Evolutionary conservation across 208 protist genomes (phyloP).

Genomic region (Acanthamoeba royreba): DNA sequence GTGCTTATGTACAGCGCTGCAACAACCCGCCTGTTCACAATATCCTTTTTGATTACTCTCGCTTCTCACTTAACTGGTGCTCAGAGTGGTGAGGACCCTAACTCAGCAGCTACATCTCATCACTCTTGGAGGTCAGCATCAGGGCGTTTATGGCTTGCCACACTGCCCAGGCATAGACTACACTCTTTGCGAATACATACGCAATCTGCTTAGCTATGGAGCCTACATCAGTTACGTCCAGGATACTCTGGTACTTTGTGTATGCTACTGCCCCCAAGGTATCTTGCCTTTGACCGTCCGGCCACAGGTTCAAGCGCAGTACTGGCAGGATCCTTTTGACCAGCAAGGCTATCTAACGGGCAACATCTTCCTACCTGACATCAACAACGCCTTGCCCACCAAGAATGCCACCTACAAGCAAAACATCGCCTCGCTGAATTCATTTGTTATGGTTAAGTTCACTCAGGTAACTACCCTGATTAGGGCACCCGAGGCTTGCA

Average conservation of each 20-base stretch:
- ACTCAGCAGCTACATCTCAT: constrained; percentile 28
- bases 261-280: too few species aligned
- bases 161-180: constrained; percentile 20
- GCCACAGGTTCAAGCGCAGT: constrained; percentile 52
- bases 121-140: constrained; percentile 67
- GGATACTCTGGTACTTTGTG: not conserved
- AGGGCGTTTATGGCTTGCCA: constrained; percentile 58
- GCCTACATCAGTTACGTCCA: constrained; percentile 16
- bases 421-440: constrained; percentile 56
- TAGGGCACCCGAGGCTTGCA: too few species aligned
- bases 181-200: constrained; percentile 45
- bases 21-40: constrained; percentile 63
- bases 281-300: too few species aligned
- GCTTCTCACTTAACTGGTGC: not conserved
- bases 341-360: constrained; percentile 46
- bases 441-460: constrained; percentile 66
- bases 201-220: constrained; percentile 39
- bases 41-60: not conserved
- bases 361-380: constrained; percentile 67
- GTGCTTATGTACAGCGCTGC: constrained; percentile 64
- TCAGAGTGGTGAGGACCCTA: not conserved
- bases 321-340: constrained; percentile 65
- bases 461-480: constrained; percentile 43
- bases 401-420: constrained; percentile 62
- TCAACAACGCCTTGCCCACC: constrained; percentile 66